Evolutionary conservation across 2,329 filamentous ascomycete species (phyloP).

Genomic region (Beauveria rudraprayagi): DNA sequence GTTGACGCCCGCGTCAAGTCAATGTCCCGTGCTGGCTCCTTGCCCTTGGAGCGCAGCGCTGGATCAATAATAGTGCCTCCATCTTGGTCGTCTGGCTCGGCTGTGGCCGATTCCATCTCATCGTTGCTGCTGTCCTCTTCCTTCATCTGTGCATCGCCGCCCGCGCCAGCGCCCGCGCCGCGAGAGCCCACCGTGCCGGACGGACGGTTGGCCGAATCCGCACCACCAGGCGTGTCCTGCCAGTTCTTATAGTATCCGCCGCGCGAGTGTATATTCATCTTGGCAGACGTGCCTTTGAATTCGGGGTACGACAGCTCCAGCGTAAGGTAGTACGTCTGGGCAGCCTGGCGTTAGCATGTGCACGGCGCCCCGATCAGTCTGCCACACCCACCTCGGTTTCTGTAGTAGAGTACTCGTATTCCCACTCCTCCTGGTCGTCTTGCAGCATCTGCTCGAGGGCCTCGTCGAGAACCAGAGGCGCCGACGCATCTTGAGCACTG

Average conservation of each 20-base stretch:
- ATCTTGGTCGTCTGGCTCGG: constrained; percentile 20
- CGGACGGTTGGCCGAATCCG: constrained; percentile 18
- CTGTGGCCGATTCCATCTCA: constrained; percentile 24
- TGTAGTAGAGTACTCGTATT: constrained; percentile 58
- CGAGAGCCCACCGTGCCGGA: neutral
- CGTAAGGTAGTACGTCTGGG: constrained; percentile 55
- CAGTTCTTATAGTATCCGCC: constrained; percentile 41
- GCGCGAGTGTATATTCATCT: constrained; percentile 28
- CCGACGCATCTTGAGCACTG: neutral
- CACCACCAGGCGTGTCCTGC: constrained; percentile 21
- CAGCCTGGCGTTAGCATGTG: neutral
- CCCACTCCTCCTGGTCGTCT: constrained; percentile 53
- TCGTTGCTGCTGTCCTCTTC: constrained; percentile 22
- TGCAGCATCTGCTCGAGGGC: constrained; percentile 18
- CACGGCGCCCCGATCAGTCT: neutral
- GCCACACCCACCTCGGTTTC: constrained; percentile 46
- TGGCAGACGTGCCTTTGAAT: constrained; percentile 39
- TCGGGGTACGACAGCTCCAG: constrained; percentile 55
- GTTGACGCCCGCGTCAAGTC: neutral
- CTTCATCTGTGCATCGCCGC: constrained; percentile 13
- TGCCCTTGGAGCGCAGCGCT: constrained; percentile 17
- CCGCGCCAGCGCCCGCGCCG: neutral
- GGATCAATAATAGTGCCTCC: constrained; percentile 21
- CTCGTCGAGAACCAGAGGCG: constrained; percentile 18
- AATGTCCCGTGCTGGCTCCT: constrained; percentile 8